Evolutionary conservation across 345 rosid species (phyloP).

Genomic region (Eucalyptus leucophloia): DNA sequence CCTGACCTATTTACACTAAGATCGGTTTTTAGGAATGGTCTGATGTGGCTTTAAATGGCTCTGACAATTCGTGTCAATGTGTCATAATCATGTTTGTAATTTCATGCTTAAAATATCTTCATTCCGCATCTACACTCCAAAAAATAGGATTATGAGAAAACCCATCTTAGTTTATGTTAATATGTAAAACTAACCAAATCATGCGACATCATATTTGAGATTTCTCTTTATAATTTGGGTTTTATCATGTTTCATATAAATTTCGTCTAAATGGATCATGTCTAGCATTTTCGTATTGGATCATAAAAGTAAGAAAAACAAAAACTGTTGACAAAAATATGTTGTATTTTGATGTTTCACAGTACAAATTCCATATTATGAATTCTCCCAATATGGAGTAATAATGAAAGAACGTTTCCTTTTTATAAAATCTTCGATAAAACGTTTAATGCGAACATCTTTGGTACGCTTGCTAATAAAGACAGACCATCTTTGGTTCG

Average conservation of each 20-base stretch:
- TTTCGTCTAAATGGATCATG: neutral
- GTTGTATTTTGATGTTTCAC: neutral
- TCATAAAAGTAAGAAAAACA: neutral
- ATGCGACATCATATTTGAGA: neutral
- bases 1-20: neutral
- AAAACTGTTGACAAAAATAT: neutral
- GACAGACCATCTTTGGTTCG: neutral
- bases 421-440: neutral
- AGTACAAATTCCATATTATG: neutral
- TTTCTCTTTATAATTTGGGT: neutral
- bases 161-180: neutral
- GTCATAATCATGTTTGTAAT: neutral
- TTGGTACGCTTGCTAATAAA: neutral
- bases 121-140: neutral
- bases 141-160: neutral
- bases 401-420: neutral
- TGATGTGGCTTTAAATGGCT: neutral
- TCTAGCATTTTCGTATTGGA: accelerated
- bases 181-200: neutral
- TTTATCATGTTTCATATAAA: neutral
- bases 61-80: neutral
- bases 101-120: neutral
- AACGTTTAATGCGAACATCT: neutral
- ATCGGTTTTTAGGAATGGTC: neutral
- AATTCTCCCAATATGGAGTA: neutral